Base-by-base conservation (phyloP, 208 protist genomes). In the Porcisia hertigi region DNA sequence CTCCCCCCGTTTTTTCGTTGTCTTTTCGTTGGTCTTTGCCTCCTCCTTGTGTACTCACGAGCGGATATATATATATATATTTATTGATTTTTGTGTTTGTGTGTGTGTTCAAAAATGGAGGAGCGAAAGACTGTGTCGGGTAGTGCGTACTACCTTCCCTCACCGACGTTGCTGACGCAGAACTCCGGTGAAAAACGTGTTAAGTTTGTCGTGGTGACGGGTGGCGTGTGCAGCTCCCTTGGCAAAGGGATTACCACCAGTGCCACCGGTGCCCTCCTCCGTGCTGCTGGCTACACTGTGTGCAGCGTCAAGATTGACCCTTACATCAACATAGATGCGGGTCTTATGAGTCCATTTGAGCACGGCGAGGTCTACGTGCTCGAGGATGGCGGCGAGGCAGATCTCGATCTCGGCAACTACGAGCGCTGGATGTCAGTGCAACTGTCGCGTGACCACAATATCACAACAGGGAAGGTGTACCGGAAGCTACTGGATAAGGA, bases 391-490 rank as follows among this genome's bases (percentile, higher is more conserved):
- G 99, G 93, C 20, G 91, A 98, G 79, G 96, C 92, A 9, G 98
- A 99, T 75, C 90, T 99, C 3, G 99, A 99, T 80, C 87, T 99
- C 34, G 99, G 99, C 69, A 99, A 99, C 93, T 99, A 99, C 86
- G 99, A 99, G 91, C 98, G 99, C 64, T 99, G 99, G 91, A 90
- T 99, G 70, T 94, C 98, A 60, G 86, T 99, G 39, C 92, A 86
- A 25, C 88, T 99, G 18, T 91, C 77, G 25, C 83, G 92, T 34
- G 96, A 99, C 81, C 98, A 99, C 92, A 99, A 99, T 92, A 99
- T 99, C 80, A 99, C 99, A 3, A 99, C 99, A 7, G 99, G 99
- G 63, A 99, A 99, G 87, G 90, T 99, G 39, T 99, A 99, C 82
- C 84, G 95, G 70, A 91, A 92, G 71, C 95, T 99, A 14, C 98